Base-by-base conservation (phyloP, 805 yeast genomes). In the Saturnispora diversa region DNA sequence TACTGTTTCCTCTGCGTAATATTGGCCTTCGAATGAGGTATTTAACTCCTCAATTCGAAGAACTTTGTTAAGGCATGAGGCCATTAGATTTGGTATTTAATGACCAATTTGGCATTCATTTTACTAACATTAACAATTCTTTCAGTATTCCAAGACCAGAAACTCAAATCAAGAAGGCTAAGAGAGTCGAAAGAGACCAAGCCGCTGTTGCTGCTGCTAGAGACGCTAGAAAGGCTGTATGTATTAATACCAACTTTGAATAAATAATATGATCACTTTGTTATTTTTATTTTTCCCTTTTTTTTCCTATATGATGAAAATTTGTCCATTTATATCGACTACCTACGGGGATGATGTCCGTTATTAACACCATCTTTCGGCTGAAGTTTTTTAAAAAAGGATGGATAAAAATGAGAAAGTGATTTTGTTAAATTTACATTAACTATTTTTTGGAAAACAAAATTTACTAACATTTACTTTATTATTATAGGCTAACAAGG, bases 321-420 rank as follows among this genome's bases (percentile, higher is more conserved):
- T 62, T 58, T 57, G 59, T 48, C 45, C 42, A 40, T 46, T 43
- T 44, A 64, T 62, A 63, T 66, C 69, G 80, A 72, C 84, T 77
- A 79, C 84, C 81, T 62, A 46, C 53, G 72, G 78, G 85, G 50
- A 74, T 79, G 85, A 59, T 75, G 86, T 77, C 55, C 73, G 67
- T 54, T 69, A 70, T 39, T 75, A 76, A 76, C 78, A 80, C 86
- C 86, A 80, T 80, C 86, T 80, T 80, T 80, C 86, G 86, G 85
- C 53, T 49, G 53, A 49, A 28, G 26, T 31, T 31, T 39, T 17
- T 6, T 25, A 21, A 24, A 22, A 26, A 28, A 28, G 20, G n/a
- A 40, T 38, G 19, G 16, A 35, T 25, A 19, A 20, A 17, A 13
- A 31, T 11, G 11, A 9, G n/a, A n/a, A n/a, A n/a, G n/a, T n/a